These are phyloP conservation scores for Monilinia vaccinii-corymbosi DNA, from an alignment of 2,329 filamentous ascomycete species.

Conservation along the genomic window DNA sequence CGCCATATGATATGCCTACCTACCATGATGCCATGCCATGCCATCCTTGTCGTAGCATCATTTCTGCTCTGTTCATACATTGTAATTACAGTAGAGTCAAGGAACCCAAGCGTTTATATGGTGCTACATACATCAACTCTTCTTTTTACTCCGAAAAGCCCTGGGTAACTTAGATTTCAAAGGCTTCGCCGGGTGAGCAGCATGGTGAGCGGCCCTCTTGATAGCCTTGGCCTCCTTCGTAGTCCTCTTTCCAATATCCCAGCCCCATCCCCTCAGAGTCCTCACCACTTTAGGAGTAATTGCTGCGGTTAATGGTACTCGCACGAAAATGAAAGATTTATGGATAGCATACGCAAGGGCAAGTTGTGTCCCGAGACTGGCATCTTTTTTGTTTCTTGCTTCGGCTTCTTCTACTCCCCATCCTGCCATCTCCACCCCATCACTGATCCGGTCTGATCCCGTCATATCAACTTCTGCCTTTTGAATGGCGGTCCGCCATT, in stretches of 20 bases:
- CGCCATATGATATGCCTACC: too few species aligned
- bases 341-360: constrained; percentile 94
- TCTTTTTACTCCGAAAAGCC: neutral
- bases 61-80: neutral
- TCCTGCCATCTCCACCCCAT: constrained; percentile 41
- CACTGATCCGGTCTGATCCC: constrained; percentile 37
- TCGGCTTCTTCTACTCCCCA: constrained; percentile 58
- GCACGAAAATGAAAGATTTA: constrained; percentile 93
- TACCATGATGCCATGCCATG: too few species aligned
- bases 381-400: constrained; percentile 51
- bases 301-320: constrained; percentile 86
- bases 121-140: neutral
- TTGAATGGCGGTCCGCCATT: constrained; percentile 41
- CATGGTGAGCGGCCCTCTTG: constrained; percentile 19
- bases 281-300: constrained; percentile 93
- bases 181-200: constrained; percentile 13
- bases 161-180: neutral
- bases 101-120: neutral
- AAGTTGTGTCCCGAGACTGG: constrained; percentile 78
- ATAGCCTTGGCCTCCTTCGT: constrained; percentile 30
- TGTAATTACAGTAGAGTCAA: neutral
- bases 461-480: constrained; percentile 36
- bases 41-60: neutral
- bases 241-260: constrained; percentile 78
- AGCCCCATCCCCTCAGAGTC: constrained; percentile 77